Evolutionary conservation across 352 stramenopile species (phyloP), one percentile per base, ranked within the genome.

Genomic region (Globisporangium megalacanthum): DNA sequence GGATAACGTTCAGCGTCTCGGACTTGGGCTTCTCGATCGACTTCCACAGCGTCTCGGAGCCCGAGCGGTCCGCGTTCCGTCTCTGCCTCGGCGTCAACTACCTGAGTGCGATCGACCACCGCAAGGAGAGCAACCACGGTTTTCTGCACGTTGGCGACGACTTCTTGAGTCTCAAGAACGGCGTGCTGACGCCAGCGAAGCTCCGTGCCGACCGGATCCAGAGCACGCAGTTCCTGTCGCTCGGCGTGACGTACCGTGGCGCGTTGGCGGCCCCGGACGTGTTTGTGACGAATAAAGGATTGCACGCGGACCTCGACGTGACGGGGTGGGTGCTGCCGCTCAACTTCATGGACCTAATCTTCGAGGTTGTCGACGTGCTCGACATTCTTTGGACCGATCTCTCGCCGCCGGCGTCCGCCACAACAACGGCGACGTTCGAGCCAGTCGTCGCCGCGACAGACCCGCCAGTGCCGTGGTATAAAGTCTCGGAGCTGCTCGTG

Each of bases 91-190:
- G 73, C 2, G 63, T 88, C 20, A 75, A 78, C 36, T 79, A 80
- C 51, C 65, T 92, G 4, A 87, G 73, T 10, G 70, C 78, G 31
- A 49, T 82, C 14, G 84, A 94, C 33, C 79, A 92, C 61, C 79
- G 84, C 0, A 79, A 88, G 59, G 77, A 69, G 17, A 85, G 73
- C 11, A 86, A 86, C 48, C 83, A 91, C 31, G 83, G 75, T 6
- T 57, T 95, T 6, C 65, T 95, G 11, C 84, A 95, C 56, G 60
- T 95, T 19, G 86, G 86, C 0, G 81, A 95, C 56, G 83, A 88
- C 19, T 95, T 95, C 63, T 65, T 95, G 33, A 83, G 62, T 17
- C 65, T 92, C 42, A 89, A 92, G 44, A 88, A 91, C 51, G 85
- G 85, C 1, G 52, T 84, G 9, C 63, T 95, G 39, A 84, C 72